Evolutionary conservation across 345 rosid genomes (phyloP).

Genomic region (Viola odorata): DNA sequence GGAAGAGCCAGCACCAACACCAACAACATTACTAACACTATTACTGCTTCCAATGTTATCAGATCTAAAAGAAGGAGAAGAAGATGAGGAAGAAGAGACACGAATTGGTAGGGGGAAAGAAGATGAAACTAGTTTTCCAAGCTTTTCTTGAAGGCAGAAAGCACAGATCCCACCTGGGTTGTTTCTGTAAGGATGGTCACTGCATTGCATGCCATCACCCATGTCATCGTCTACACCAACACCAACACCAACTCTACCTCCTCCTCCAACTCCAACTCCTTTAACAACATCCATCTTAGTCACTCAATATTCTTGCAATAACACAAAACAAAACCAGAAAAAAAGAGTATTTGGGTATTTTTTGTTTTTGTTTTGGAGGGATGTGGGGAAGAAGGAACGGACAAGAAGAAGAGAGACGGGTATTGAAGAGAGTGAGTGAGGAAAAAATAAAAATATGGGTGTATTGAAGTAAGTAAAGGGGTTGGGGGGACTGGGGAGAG

Average conservation of each 20-base stretch:
- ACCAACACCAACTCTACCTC: conserved; percentile 16
- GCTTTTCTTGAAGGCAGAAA: conserved; percentile 94
- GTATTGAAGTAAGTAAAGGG: conserved; percentile 15
- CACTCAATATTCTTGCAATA: conserved; percentile 14
- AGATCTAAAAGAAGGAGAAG: conserved; percentile 90
- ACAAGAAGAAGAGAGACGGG: conserved; percentile 21
- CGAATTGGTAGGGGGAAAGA: conserved; percentile 65
- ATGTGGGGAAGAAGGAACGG: conserved; percentile 17
- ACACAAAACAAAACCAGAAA: background rate
- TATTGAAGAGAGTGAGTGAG: conserved; percentile 32
- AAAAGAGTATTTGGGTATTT: conserved; percentile 1
- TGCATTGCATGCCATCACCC: conserved; percentile 83
- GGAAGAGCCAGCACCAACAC: conserved; percentile 19
- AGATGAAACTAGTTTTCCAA: conserved; percentile 92
- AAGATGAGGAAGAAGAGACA: conserved; percentile 37
- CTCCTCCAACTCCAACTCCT: conserved; percentile 3
- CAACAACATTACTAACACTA: conserved; percentile 4
- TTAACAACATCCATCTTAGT: conserved; percentile 19
- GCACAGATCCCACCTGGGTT: conserved; percentile 99
- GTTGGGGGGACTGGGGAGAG: conserved; percentile 15
- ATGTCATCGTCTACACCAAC: conserved; percentile 55
- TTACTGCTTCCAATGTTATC: conserved; percentile 28
- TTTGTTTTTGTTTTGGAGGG: conserved; percentile 27
- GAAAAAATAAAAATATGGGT: conserved; percentile 5
- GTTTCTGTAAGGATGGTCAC: conserved; percentile 62